Percentiles rank a stretch among this genome's conserved stretches.
phyloP scores from a whole-genome alignment of 2,329 filamentous ascomycete genomes.

The Beauveria sp. region DNA sequence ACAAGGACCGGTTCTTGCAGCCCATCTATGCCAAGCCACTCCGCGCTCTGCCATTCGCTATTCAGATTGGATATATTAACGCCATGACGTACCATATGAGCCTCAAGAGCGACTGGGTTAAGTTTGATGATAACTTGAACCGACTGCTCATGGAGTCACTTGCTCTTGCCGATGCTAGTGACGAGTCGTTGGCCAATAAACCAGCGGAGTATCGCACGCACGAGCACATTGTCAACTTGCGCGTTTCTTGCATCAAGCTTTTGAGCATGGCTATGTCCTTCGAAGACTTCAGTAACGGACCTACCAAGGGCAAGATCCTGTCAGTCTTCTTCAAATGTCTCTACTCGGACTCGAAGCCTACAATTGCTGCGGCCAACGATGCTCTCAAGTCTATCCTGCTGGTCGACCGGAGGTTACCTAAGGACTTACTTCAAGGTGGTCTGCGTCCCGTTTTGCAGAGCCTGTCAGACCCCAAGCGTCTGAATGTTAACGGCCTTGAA shows the following conservation, averaged over 20 bases:
- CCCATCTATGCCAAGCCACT: constrained; percentile 95
- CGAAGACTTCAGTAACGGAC: constrained; percentile 75
- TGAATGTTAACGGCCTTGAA: constrained; percentile 83
- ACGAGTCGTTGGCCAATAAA: constrained; percentile 87
- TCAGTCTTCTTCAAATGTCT: constrained; percentile 96
- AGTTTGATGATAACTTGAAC: constrained; percentile 87
- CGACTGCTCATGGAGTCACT: constrained; percentile 88
- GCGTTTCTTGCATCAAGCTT: constrained; percentile 88
- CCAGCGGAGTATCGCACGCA: constrained; percentile 92
- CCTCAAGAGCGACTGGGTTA: constrained; percentile 79
- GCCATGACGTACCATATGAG: constrained; percentile 93
- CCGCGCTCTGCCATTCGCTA: constrained; percentile 83
- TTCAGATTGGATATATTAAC: constrained; percentile 97
- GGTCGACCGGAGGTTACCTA: constrained; percentile 85
- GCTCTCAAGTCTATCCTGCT: constrained; percentile 82
- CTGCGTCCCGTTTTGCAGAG: constrained; percentile 94
- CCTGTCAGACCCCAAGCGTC: constrained; percentile 82
- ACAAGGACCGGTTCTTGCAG: constrained; percentile 81
- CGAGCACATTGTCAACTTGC: constrained; percentile 82
- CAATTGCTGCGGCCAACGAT: constrained; percentile 88
- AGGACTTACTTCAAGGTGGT: constrained; percentile 90
- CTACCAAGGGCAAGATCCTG: constrained; percentile 66
- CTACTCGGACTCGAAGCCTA: constrained; percentile 86
- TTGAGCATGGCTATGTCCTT: constrained; percentile 90
- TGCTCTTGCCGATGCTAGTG: constrained; percentile 87